Evolutionary conservation across 805 yeast genomes (phyloP), one percentile per base, ranked within the genome.

Genomic region (Cyberlindnera petersonii): DNA sequence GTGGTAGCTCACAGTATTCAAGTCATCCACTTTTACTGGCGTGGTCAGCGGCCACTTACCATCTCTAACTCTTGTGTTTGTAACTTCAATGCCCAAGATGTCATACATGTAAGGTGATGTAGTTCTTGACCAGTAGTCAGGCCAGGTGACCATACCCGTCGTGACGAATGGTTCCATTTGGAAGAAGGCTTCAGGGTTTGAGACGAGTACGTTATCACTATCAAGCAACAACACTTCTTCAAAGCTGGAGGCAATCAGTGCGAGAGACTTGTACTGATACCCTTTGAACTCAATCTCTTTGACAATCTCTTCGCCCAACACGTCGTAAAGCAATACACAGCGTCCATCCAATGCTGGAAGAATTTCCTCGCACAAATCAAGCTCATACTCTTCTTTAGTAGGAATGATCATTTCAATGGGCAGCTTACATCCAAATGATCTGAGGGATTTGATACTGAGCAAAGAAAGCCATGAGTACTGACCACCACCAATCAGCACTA

Each of bases 401-500:
- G 88, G 87, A 45, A 84, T 71, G 40, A 82, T 70, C 18, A 84
- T 77, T 63, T 84, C 94, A 16, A 84, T 76, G 0, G 94, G 93
- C 68, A 34, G 68, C 60, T 48, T 70, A 65, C 44, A 62, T 0
- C 82, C 82, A n/a, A 68, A 53, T 1, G 71, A 65, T 42, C 84
- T 56, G 39, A 77, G 56, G 14, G 72, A 60, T 37, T 67, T 70
- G 41, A 74, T 68, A 2, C 73, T 67, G 10, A 76, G 57, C 26
- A 77, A 50, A 0, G 80, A 69, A 31, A 77, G 55, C 76, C 80
- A 73, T 33, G 72, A 71, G 53, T 66, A 74, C 35, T 67, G 66
- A 2, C 76, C 81, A 19, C 84, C 84, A 6, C 81, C 84, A 24
- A 52, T 52, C 21, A 50, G 22, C 1, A 52, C 56, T 14, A 52